Evolutionary conservation across 2,329 filamentous ascomycete genomes (phyloP), one percentile per base, ranked within the genome.

Genomic region (Venturia aucupariae): DNA sequence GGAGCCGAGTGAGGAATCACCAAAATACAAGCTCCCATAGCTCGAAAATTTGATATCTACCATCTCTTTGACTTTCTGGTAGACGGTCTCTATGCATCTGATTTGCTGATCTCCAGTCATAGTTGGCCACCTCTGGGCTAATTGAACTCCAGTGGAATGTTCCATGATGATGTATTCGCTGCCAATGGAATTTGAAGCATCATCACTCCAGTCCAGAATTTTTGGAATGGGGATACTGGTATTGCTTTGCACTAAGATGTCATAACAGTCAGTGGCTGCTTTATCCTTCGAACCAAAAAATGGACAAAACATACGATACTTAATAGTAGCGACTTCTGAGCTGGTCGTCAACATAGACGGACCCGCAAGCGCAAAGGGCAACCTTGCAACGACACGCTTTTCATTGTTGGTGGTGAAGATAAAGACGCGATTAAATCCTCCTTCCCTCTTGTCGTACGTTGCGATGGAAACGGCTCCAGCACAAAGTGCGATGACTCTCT

Each of bases 401-500:
- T 67, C 67, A 39, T 70, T 65, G 19, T 68, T 67, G 67, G 69
- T 70, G 38, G 62, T 67, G 30, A 70, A 30, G 24, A 68, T 57
- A 62, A 68, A 69, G 24, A 65, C 67, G 64, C 70, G 69, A 63
- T 70, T 76, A 64, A 70, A 70, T 24, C 71, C 66, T 0, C 74
- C 74, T 66, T 76, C 74, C 2, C 67, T 66, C 48, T 76, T 75
- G 35, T 73, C 72, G 27, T 74, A 70, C 4, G 67, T 67, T 15
- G 48, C 62, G 35, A 74, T 67, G 8, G 71, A 74, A 22, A 60
- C 65, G 30, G 64, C 55, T 32, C 35, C 61, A 2, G 68, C 67
- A 22, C 67, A 48, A 4, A 67, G 64, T 22, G 70, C 69, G 46
- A 69, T 72, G 61, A 72, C 59, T 41, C 38, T 41, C 0, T 66